Base-by-base conservation (phyloP, 192 early-diverging fungal genomes). In the Mortierella antarctica region DNA sequence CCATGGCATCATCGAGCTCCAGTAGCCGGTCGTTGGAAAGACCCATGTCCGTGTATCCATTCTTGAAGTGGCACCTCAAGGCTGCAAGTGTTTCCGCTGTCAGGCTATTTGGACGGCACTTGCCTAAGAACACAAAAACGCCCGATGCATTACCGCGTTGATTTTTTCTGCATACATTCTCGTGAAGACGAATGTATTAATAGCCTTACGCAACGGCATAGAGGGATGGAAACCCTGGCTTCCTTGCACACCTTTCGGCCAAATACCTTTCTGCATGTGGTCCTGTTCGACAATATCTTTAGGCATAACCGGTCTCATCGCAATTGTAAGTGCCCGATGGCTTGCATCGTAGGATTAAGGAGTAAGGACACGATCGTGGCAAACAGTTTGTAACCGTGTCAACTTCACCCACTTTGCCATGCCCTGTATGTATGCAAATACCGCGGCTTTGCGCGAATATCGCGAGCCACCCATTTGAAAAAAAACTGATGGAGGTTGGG, bases 41-140 rank as follows among this genome's bases (percentile, higher is more conserved):
- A 12, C 39, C 49, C 48, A 4, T 5, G 9, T 46, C 39, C 62
- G 52, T 64, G 13, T 64, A 64, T 51, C 62, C 62, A 64, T 39
- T 57, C 17, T 40, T 23, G 15, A 57, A 40, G 41, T 40, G 9
- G 4, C 31, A 40, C 56, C 12, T 40, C 15, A 57, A 39, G 9
- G 31, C 4, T 40, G 56, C 39, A 21, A 12, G 21, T 57, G 56
- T 57, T 8, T 57, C 56, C 7, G 7, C 56, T 8, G 23, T 39
- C 41, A 6, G 56, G 5, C 56, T 39, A 12, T 57, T 57, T 7
- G 56, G 56, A 39, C 23, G 39, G 56, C 41, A 10, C 9, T 49
- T 49, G 14, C 9, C 9, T 49, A 55, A 17, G 6, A 18, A 55
- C 17, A 17, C n/a, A n/a, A 18, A 55, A 13, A 55, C 7, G 21